Evolutionary conservation across 1,284 basidiomycete genomes (phyloP), one percentile per base, ranked within the genome.

Genomic region (Megacollybia platyphylla): DNA sequence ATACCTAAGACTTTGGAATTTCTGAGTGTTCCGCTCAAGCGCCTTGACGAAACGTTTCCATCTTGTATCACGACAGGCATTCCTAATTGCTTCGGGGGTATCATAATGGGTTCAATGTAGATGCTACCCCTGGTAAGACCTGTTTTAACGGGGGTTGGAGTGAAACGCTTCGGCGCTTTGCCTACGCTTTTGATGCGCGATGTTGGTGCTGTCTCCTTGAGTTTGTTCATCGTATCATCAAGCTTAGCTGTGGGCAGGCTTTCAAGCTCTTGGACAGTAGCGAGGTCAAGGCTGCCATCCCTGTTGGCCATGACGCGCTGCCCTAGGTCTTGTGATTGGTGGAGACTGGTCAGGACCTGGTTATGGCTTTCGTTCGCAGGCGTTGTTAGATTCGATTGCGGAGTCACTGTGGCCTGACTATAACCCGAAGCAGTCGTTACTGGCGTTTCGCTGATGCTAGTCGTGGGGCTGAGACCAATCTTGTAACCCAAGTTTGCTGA

Each of bases 181-280:
- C 70, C 68, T 31, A 67, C 54, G 46, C 59, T 68, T 59, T 65
- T 71, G 40, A 68, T 59, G 40, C 60, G 57, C 26, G 55, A 45
- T 15, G 57, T 32, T 5, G 48, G 42, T 3, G 37, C 31, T 20
- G 39, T 43, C 11, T 27, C 29, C 7, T 27, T 26, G 8, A 39
- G 20, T 49, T 45, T 11, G 48, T 31, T 39, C 42, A 44, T 41
- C 40, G 34, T 36, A 28, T 41, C 43, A 45, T 35, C 46, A 41
- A 27, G 29, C 46, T 37, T 44, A 34, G 9, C 31, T 35, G 3
- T 38, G 42, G n/a, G 39, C 44, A 32, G 48, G 37, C 34, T 44
- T 47, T 40, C 48, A 46, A 28, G 17, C 27, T 31, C 29, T 9
- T 34, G 43, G 10, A 40, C 41, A n/a, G 31, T 36, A 11, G 17